Conservation (phyloP, 805 yeast species). For the Wilhelminamyces savonicus region DNA sequence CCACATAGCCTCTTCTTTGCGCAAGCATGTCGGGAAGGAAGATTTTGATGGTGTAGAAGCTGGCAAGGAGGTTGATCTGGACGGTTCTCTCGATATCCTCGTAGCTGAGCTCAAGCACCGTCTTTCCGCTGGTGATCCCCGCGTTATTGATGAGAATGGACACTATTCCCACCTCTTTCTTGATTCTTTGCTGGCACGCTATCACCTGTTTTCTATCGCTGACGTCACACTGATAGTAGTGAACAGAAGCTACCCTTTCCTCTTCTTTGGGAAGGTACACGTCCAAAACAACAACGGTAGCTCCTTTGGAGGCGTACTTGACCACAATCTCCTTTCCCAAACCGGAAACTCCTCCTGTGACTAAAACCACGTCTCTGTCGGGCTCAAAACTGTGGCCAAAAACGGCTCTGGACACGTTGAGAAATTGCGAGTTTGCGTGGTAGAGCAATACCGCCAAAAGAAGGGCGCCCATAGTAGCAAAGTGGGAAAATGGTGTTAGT, state of each 20-base stretch:
- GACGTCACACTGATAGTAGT: slow-evolving; percentile 67
- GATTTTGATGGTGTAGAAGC: slow-evolving; percentile 61
- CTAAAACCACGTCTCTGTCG: slow-evolving; percentile 52
- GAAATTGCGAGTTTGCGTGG: slow-evolving; percentile 13
- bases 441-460: slow-evolving; percentile 2
- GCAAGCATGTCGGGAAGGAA: slow-evolving; percentile 70
- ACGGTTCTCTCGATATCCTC: slow-evolving; percentile 59
- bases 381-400: slow-evolving; percentile 52
- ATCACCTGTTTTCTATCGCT: slow-evolving; percentile 43
- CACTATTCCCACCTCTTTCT: slow-evolving; percentile 48
- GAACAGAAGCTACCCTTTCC: slow-evolving; percentile 32
- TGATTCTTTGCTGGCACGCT: slow-evolving; percentile 33
- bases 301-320: slow-evolving; percentile 35
- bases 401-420: slow-evolving; percentile 28
- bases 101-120: slow-evolving; percentile 46
- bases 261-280: slow-evolving; percentile 35
- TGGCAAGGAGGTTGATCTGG: slow-evolving; percentile 63
- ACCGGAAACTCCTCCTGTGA: slow-evolving; percentile 85
- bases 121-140: slow-evolving; percentile 59
- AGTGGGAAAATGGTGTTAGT: no score
- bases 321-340: slow-evolving; percentile 62
- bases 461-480: no score
- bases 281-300: slow-evolving; percentile 65
- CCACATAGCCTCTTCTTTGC: slow-evolving; percentile 61
- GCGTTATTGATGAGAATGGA: slow-evolving; percentile 82